Evolutionary conservation across 1,284 basidiomycete genomes (phyloP).

Genomic region (Sporisorium graminicola): DNA sequence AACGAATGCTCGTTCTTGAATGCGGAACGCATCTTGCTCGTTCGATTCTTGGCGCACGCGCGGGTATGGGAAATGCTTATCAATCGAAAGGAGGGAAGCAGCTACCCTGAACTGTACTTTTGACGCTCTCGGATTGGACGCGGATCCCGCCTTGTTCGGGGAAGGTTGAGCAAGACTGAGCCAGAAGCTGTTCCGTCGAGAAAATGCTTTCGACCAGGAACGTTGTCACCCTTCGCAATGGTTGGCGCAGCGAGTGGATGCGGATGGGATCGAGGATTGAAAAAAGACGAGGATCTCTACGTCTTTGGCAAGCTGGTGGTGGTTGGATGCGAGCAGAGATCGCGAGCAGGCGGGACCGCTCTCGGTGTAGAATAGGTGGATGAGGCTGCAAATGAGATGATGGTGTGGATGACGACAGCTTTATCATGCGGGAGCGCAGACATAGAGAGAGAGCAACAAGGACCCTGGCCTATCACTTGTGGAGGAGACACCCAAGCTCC

Average conservation of each 20-base stretch:
- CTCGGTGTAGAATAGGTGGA: neutral
- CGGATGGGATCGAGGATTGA: neutral
- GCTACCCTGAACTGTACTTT: neutral
- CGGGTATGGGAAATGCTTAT: neutral
- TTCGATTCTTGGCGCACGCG: neutral
- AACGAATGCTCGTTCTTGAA: conserved; percentile 99
- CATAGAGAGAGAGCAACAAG: neutral
- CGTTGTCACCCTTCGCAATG: neutral
- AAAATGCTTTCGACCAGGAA: neutral
- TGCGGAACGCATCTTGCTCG: conserved; percentile 88
- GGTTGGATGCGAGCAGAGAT: neutral
- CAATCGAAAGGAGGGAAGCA: neutral
- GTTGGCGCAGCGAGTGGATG: neutral
- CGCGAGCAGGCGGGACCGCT: neutral
- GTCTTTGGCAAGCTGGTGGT: neutral
- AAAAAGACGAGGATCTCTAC: neutral
- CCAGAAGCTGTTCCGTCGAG: neutral
- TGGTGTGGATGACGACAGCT: conserved; percentile 1
- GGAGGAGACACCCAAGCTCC: neutral
- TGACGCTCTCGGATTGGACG: neutral
- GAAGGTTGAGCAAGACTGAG: neutral
- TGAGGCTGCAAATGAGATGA: neutral
- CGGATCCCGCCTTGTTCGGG: neutral
- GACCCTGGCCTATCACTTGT: neutral
- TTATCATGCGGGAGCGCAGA: neutral